phyloP scores from a whole-genome alignment of 2,329 filamentous ascomycete species.

The Stenocarpella maydis region DNA sequence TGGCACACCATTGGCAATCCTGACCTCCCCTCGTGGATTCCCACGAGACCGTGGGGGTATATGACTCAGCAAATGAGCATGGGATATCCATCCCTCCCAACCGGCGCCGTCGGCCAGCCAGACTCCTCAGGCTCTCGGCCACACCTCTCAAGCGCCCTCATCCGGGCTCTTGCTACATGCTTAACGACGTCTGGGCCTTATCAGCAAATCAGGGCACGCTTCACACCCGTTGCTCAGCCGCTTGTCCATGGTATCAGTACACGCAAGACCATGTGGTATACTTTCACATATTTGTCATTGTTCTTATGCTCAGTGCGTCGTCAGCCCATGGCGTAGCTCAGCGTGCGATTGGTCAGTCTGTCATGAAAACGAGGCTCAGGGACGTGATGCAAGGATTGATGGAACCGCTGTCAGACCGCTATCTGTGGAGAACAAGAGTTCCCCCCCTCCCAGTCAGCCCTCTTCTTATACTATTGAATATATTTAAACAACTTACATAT shows the following conservation, averaged over 20 bases:
- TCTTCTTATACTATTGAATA: no score
- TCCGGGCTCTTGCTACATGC: not conserved
- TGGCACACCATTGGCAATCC: not conserved
- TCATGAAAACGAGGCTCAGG: slow-evolving; percentile 4
- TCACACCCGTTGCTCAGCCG: not conserved
- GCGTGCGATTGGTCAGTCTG: not conserved
- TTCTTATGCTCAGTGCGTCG: not conserved
- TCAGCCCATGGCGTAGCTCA: not conserved
- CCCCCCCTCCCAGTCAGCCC: no score
- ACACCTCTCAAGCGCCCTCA: not conserved
- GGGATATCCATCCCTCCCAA: not conserved
- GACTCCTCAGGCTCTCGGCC: not conserved
- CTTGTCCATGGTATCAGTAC: not conserved
- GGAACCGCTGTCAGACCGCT: slow-evolving; percentile 7
- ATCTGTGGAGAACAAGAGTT: no score
- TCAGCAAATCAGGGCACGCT: not conserved
- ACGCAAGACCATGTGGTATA: not conserved
- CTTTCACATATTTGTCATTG: not conserved
- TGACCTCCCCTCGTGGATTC: not conserved
- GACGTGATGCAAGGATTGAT: slow-evolving; percentile 8
- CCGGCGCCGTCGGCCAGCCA: not conserved
- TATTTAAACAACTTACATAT: no score
- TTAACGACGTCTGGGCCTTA: not conserved
- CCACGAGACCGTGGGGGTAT: not conserved
- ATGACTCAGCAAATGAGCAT: not conserved